These are phyloP conservation scores for Akebia trifoliata DNA, from an alignment of 164 flowering plant genomes.

Conservation along the genomic window DNA sequence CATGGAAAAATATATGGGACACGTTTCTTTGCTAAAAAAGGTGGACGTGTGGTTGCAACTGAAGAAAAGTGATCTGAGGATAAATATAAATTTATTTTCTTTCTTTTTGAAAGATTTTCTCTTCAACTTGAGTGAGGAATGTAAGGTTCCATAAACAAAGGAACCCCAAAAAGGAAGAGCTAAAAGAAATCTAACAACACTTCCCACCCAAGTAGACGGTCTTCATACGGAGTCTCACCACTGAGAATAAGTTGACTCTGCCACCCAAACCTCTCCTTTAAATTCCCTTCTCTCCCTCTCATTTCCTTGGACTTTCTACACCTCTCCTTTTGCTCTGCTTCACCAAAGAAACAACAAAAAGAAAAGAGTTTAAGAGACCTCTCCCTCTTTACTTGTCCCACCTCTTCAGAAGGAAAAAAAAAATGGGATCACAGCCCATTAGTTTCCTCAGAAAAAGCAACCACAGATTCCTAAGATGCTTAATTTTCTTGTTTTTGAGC, in stretches of 20 bases:
- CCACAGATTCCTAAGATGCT: constrained; percentile 20
- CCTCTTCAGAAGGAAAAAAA: constrained; percentile 15
- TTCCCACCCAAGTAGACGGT: constrained; percentile 28
- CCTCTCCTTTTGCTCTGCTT: constrained; percentile 29
- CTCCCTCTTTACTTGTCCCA: constrained; percentile 10
- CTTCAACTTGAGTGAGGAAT: constrained; percentile 11
- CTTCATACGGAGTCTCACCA: constrained; percentile 36
- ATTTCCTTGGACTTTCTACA: constrained; percentile 25
- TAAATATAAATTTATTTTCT: constrained; percentile 1
- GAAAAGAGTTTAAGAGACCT: background rate
- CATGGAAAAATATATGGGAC: constrained; percentile 1
- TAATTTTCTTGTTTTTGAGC: constrained; percentile 39
- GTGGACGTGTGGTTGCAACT: constrained; percentile 10
- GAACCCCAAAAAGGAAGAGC: constrained; percentile 9
- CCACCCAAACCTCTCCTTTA: constrained; percentile 45
- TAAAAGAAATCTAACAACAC: constrained; percentile 3
- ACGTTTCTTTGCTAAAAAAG: constrained; percentile 12
- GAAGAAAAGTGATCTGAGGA: constrained; percentile 1
- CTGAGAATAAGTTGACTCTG: constrained; percentile 35
- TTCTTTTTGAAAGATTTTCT: constrained; percentile 9
- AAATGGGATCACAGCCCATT: constrained; percentile 30
- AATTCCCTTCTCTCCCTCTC: constrained; percentile 40
- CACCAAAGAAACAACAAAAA: constrained; percentile 19
- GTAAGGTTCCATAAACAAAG: constrained; percentile 11
- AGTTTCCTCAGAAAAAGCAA: constrained; percentile 26